Evolutionary conservation across 2,329 filamentous ascomycete genomes (phyloP), one percentile per base, ranked within the genome.

Genomic region (Lecanosticta acicola): DNA sequence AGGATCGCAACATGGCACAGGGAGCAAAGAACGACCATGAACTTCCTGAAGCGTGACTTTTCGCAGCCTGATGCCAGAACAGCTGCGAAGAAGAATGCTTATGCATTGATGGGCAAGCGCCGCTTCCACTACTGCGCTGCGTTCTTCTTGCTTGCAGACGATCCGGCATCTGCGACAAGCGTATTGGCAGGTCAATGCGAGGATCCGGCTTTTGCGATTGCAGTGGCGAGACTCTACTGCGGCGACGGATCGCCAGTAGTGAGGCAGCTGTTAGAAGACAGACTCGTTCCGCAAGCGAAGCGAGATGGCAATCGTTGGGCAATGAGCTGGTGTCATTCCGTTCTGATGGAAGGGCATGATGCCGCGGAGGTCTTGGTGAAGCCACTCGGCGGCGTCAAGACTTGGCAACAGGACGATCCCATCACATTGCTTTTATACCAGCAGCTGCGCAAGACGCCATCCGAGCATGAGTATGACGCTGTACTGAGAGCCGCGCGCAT

Each of bases 301-400:
- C 77, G 81, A 33, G 83, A 91, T 53, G 88, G 88, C 2, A 91
- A 98, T 61, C 78, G 91, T 46, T 98, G 93, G 91, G 79, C 95
- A 48, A 87, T 90, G 9, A 93, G 86, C 0, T 98, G 93, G 93
- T 87, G 87, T 2, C 95, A 95, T 63, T 94, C 88, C 84, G 87
- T 95, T 76, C 75, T 97, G 3, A 81, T 81, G 32, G 79, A 85
- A 51, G 80, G 83, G 49, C 86, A 94, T 55, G 85, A 89, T 74
- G 86, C 91, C 4, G 88, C 96, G 4, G 80, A 87, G 42, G 81
- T 85, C 4, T 72, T 98, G 3, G 84, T 66, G 13, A 49, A 47
- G 42, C 89, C 90, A 0, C 79, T 95, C 1, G 83, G 85, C 51
- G 81, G 79, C 0, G 75, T 95, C 1, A 69, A 93, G 41, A 50